These are phyloP conservation scores for Talaromyces proteolyticus DNA, from an alignment of 495 filamentous ascomycete genomes.

Conservation along the genomic window DNA sequence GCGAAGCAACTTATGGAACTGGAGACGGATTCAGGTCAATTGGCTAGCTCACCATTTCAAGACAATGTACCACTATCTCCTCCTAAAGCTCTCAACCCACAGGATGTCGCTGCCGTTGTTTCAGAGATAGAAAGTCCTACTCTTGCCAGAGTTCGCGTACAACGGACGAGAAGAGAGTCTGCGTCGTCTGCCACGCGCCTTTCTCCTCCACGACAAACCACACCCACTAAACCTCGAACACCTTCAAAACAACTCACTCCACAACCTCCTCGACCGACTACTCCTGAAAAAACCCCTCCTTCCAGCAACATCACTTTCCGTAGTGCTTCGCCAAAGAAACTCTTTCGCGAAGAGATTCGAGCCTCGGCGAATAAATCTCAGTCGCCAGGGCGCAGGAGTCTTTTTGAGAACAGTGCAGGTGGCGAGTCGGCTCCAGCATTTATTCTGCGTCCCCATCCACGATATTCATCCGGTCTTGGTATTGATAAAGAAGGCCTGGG, in stretches of 20 bases:
- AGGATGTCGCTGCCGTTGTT: slow-evolving; percentile 36
- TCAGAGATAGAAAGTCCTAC: slow-evolving; percentile 58
- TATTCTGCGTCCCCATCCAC: slow-evolving; percentile 56
- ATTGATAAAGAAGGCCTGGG: slow-evolving; percentile 71
- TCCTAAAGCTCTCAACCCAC: slow-evolving; percentile 24
- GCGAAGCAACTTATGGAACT: slow-evolving; percentile 56
- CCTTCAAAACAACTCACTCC: slow-evolving; percentile 48
- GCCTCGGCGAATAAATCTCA: slow-evolving; percentile 30
- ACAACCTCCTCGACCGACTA: slow-evolving; percentile 42
- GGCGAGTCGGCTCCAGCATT: slow-evolving; percentile 58
- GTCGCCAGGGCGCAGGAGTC: slow-evolving; percentile 31
- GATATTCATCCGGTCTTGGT: slow-evolving; percentile 67
- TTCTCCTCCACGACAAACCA: slow-evolving; percentile 22
- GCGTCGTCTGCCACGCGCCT: slow-evolving; percentile 1
- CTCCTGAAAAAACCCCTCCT: slow-evolving; percentile 47
- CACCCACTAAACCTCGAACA: slow-evolving; percentile 33
- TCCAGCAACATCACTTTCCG: slow-evolving; percentile 37
- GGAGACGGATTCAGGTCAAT: slow-evolving; percentile 47
- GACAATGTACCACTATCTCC: slow-evolving; percentile 24
- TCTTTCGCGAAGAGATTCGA: slow-evolving; percentile 43
- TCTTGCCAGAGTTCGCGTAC: slow-evolving; percentile 45
- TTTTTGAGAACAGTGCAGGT: slow-evolving; percentile 54
- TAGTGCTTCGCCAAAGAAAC: slow-evolving; percentile 49
- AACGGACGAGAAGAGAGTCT: slow-evolving; percentile 47
- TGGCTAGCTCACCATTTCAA: slow-evolving; percentile 50